phyloP scores from a whole-genome alignment of 768 basidiomycete species.

The Vishniacozyma victoriae region DNA sequence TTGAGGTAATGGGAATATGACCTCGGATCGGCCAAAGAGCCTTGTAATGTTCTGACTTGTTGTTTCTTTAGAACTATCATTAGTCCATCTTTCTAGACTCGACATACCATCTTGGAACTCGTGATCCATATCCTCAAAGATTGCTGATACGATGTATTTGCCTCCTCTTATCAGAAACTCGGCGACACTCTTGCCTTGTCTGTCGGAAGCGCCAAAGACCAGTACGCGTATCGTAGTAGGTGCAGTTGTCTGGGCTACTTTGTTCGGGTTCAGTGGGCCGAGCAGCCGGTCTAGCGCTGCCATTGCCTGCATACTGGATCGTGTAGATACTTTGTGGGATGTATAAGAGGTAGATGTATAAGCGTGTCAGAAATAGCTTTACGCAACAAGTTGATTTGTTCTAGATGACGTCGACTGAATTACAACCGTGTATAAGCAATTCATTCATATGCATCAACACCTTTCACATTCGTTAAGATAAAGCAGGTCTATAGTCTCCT shows the following conservation, averaged over 20 bases:
- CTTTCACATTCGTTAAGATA: too few species aligned
- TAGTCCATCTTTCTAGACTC: background rate
- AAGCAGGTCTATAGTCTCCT: too few species aligned
- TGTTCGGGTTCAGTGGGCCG: background rate
- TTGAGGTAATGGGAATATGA: slow-evolving; percentile 1
- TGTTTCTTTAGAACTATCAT: background rate
- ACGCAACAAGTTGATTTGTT: too few species aligned
- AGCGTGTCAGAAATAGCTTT: too few species aligned
- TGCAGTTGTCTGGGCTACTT: background rate
- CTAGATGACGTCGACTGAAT: too few species aligned
- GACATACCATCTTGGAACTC: background rate
- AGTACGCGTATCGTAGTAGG: background rate
- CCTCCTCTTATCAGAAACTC: background rate
- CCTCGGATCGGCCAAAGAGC: background rate
- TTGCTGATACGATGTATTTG: background rate
- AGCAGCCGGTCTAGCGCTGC: background rate
- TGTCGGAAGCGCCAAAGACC: background rate
- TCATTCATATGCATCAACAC: too few species aligned
- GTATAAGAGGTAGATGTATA: too few species aligned
- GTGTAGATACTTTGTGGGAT: too few species aligned
- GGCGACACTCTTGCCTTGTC: background rate
- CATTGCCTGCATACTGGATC: background rate
- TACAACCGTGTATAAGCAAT: too few species aligned
- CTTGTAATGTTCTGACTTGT: background rate
- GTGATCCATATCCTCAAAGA: background rate